Evolutionary conservation across 257 asterid genomes (phyloP), one percentile per base, ranked within the genome.

Genomic region (Marsdenia floribunda): DNA sequence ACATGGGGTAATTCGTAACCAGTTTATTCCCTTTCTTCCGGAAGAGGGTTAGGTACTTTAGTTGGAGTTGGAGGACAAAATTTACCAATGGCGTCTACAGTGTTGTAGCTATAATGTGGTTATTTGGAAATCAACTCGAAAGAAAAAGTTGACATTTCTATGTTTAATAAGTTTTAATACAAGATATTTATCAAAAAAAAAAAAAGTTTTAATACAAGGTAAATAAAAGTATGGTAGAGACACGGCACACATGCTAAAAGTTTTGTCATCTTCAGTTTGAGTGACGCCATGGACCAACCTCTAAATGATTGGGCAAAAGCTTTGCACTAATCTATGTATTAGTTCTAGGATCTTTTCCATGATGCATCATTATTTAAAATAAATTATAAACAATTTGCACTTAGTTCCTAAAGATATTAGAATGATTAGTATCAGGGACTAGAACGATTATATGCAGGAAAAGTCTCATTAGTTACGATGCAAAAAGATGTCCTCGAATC

Each of bases 251-350:
- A 29, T 13, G 71, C 57, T 15, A 26, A 19, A n/a, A 29, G 65
- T n/a, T n/a, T 37, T 53, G 52, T 14, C 35, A 40, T 53, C 37
- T 44, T 68, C 42, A 16, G 71, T 37, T 21, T 19, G 44, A 26
- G n/a, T 61, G 50, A 55, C 71, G 35, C 38, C 54, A 29, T 64
- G 33, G 73, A 66, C 77, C 72, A 78, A 76, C 68, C 74, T 42
- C 59, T 76, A 61, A 70, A 71, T 71, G 68, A 71, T 77, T 77
- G 47, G 59, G 52, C 72, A 50, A 22, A 49, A 14, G 15, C 40
- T 29, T 75, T 18, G 60, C 47, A 55, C 24, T 47, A 26, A 67
- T 68, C 71, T 74, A 52, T 70, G 76, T 64, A 3, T 22, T 71
- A 52, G 50, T 69, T 10, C 10, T n/a, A 24, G 14, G 70, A 65